phyloP scores from a whole-genome alignment of 2,329 filamentous ascomycete species.

The Elsinoe australis region DNA sequence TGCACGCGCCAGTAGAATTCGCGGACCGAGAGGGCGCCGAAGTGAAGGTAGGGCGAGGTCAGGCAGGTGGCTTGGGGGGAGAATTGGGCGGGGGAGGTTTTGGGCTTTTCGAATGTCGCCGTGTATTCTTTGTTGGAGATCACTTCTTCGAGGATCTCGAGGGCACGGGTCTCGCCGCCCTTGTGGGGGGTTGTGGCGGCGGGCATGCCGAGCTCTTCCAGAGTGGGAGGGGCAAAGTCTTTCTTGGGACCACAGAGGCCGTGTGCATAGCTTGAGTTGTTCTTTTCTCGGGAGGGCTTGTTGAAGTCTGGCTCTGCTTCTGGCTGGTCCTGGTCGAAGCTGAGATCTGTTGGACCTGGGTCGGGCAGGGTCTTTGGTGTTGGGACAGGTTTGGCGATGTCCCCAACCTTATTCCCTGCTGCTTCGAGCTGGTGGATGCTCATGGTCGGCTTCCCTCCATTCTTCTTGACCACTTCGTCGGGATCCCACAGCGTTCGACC shows the following conservation, averaged over 20 bases:
- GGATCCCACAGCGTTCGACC: constrained; percentile 68
- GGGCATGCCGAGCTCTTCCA: constrained; percentile 60
- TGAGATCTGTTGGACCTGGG: constrained; percentile 54
- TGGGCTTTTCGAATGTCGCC: constrained; percentile 67
- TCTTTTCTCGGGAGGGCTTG: constrained; percentile 43
- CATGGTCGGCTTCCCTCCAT: constrained; percentile 66
- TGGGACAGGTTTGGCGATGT: constrained; percentile 54
- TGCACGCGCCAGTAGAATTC: constrained; percentile 66
- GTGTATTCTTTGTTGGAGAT: constrained; percentile 58
- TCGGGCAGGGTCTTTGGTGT: constrained; percentile 54
- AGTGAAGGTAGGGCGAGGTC: constrained; percentile 66
- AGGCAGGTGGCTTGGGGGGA: constrained; percentile 65
- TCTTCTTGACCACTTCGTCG: constrained; percentile 58
- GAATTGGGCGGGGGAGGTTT: constrained; percentile 66
- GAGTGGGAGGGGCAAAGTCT: constrained; percentile 63
- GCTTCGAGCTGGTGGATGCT: constrained; percentile 58
- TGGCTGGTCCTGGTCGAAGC: constrained; percentile 50
- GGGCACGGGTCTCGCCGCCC: constrained; percentile 61
- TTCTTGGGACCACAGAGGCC: constrained; percentile 57
- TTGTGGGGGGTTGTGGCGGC: constrained; percentile 59
- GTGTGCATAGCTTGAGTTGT: constrained; percentile 50
- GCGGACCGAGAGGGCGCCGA: constrained; percentile 61
- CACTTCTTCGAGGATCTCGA: constrained; percentile 52
- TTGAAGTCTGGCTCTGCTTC: constrained; percentile 53
- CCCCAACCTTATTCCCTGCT: constrained; percentile 56